Base-by-base conservation (phyloP, 495 filamentous ascomycete genomes). In the Talaromyces proteolyticus region DNA sequence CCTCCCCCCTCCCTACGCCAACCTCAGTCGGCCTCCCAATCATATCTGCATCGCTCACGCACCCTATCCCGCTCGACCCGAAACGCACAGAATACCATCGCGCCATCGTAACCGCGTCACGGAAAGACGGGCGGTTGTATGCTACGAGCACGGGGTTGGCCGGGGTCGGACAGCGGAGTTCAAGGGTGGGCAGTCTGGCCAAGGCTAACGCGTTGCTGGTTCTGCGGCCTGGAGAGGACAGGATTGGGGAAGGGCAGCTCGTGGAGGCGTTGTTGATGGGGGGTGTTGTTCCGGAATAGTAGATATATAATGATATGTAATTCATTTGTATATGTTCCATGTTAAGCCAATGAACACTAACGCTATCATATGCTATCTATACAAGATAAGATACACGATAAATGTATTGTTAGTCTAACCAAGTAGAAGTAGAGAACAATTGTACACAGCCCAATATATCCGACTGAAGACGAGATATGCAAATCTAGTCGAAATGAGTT, bases 51-150 rank as follows among this genome's bases (percentile, higher is more conserved):
- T 70, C 73, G 20, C 55, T 96, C 45, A 79, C 80, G 1, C 82
- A 95, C 47, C 78, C 88, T 26, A 78, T 97, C 50, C 59, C 69
- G 2, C 69, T 86, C 16, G 93, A 97, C 62, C 73, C 77, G 20
- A 68, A 80, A 49, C 77, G 94, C 49, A 82, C 85, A 0, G 93
- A 97, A 65, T 99, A 94, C 62, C 91, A 95, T 63, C 81, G 93
- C 18, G 91, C 81, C 1, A 64, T 88, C 7, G 76, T 89, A 1
- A 70, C 62, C 5, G 79, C 82, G 21, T 73, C 69, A 6, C 66
- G 67, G 14, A 67, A 54, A 5, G 86, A 92, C 54, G 94, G 94
- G 0, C 52, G 68, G 37, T 58, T 98, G 38, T 73, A 83, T 55
- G 93, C 91, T 2, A 77, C 75, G 3, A 96, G 90, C 63, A 97